A percentile compares a stretch with the other conserved stretches of the same genome.
phyloP scores from a whole-genome alignment of 2,329 filamentous ascomycete genomes.

The Alternaria incomplexa region DNA sequence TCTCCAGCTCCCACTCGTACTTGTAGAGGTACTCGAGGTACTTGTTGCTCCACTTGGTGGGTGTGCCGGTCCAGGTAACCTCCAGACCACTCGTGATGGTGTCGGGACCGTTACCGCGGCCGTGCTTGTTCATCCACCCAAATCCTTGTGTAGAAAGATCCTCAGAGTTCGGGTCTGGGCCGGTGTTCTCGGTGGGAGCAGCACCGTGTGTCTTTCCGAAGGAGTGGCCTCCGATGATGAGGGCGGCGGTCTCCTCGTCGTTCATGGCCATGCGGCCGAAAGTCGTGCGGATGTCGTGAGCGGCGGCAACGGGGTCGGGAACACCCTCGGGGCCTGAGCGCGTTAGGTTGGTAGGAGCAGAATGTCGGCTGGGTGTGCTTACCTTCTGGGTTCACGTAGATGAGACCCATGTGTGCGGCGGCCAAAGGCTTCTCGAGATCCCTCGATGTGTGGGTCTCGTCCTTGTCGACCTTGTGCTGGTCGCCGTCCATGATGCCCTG shows the following conservation, averaged over 20 bases:
- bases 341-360: background rate
- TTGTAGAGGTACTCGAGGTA: slow-evolving; percentile 80
- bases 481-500: slow-evolving; percentile 48
- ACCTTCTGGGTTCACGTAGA: slow-evolving; percentile 79
- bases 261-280: slow-evolving; percentile 85
- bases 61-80: slow-evolving; percentile 79
- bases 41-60: slow-evolving; percentile 76
- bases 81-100: slow-evolving; percentile 79
- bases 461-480: slow-evolving; percentile 38
- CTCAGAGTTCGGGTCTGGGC: slow-evolving; percentile 70
- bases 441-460: slow-evolving; percentile 55
- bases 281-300: slow-evolving; percentile 73
- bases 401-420: slow-evolving; percentile 76
- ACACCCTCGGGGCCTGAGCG: slow-evolving; percentile 68
- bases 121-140: slow-evolving; percentile 72
- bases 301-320: slow-evolving; percentile 72
- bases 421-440: slow-evolving; percentile 72
- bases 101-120: slow-evolving; percentile 71
- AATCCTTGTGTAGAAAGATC: slow-evolving; percentile 70
- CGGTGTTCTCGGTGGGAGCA: slow-evolving; percentile 67
- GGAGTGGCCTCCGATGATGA: slow-evolving; percentile 79
- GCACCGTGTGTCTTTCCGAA: slow-evolving; percentile 85
- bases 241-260: slow-evolving; percentile 79
- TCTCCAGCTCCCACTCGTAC: slow-evolving; percentile 77
- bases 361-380: background rate